These are phyloP conservation scores for Cicer bijugum DNA, from an alignment of 306 rosid species.

Conservation along the genomic window DNA sequence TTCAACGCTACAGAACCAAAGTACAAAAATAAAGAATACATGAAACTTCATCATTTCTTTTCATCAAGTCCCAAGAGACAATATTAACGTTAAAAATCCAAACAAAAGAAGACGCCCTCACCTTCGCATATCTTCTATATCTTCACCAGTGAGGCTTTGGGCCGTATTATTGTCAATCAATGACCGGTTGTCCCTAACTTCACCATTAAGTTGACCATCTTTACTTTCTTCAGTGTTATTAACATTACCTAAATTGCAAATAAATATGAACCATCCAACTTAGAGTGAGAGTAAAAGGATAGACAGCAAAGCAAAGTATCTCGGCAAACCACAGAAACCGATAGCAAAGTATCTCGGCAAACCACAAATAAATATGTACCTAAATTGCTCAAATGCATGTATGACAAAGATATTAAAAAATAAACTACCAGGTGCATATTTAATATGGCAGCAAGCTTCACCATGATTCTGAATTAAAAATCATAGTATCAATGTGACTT, in stretches of 20 bases:
- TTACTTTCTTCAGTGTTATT: conserved; percentile 49
- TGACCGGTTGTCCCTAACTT: conserved; percentile 70
- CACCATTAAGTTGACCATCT: conserved; percentile 52
- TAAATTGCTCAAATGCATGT: background rate
- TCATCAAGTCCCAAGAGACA: background rate
- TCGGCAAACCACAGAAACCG: background rate
- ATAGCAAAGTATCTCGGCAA: background rate
- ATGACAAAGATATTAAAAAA: background rate
- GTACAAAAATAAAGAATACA: conserved; percentile 14
- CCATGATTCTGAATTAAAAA: too few species aligned
- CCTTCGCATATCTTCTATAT: conserved; percentile 79
- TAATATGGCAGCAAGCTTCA: too few species aligned
- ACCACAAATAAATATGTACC: background rate
- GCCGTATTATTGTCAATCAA: conserved; percentile 83
- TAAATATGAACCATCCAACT: background rate
- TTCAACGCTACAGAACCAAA: conserved; percentile 1
- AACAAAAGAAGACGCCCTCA: conserved; percentile 40
- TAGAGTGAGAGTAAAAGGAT: background rate
- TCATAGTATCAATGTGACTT: too few species aligned
- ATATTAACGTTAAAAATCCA: background rate
- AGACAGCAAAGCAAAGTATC: background rate
- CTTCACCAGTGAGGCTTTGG: conserved; percentile 87
- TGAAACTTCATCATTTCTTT: conserved; percentile 10
- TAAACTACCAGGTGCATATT: background rate
- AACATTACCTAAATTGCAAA: conserved; percentile 44